These are phyloP conservation scores for Sphaerulina populicola DNA, from an alignment of 2,329 filamentous ascomycete genomes.

Conservation along the genomic window DNA sequence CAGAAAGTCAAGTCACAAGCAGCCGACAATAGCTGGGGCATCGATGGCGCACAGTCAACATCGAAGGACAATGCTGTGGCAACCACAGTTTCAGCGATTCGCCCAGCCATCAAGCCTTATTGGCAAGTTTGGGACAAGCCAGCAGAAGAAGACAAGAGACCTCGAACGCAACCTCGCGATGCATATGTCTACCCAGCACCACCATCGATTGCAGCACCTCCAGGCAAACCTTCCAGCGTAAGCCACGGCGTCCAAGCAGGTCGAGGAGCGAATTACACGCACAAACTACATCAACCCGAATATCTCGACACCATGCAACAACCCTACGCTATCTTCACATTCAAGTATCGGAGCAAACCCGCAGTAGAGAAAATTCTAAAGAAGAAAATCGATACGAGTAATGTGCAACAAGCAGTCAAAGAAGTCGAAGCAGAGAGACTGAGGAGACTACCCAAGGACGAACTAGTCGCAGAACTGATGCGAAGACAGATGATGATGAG, in stretches of 20 bases:
- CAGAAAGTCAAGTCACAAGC: conserved; percentile 1
- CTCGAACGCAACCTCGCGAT: conserved; percentile 17
- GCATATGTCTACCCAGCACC: conserved; percentile 30
- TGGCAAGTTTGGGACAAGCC: conserved; percentile 26
- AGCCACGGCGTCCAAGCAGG: conserved; percentile 28
- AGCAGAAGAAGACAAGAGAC: conserved; percentile 5
- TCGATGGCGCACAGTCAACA: conserved; percentile 4
- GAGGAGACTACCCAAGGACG: conserved; percentile 28
- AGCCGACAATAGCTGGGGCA: conserved; percentile 7
- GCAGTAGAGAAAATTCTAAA: conserved; percentile 33
- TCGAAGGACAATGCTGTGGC: not conserved
- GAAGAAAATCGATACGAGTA: conserved; percentile 22
- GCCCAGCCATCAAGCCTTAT: conserved; percentile 29
- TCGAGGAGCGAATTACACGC: conserved; percentile 34
- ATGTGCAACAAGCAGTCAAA: conserved; percentile 16
- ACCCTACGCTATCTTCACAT: conserved; percentile 43
- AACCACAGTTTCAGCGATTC: conserved; percentile 10
- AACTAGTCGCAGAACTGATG: conserved; percentile 27
- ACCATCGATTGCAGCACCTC: conserved; percentile 23
- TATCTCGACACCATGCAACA: conserved; percentile 37
- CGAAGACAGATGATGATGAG: conserved; percentile 8
- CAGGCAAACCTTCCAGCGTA: conserved; percentile 16
- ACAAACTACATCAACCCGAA: conserved; percentile 32
- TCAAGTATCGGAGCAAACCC: conserved; percentile 38
- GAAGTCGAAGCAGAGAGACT: conserved; percentile 21